Conservation (phyloP, 129 eudicot genomes). For the Centaurea solstitialis region DNA sequence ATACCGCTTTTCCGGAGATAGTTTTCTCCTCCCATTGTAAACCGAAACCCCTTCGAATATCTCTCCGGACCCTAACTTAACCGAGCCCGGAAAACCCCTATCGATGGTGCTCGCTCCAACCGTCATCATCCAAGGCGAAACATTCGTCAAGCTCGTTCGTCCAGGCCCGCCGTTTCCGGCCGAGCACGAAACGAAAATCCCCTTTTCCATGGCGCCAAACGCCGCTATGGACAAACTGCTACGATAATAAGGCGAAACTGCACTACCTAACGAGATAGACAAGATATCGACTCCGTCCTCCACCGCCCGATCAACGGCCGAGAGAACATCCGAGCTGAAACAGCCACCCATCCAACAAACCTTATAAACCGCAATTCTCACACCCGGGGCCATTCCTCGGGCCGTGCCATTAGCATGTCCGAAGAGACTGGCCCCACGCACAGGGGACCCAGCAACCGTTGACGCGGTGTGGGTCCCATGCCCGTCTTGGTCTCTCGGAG, state of each 20-base stretch:
- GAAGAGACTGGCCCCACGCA: constrained; percentile 74
- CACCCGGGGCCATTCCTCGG: constrained; percentile 80
- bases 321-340: constrained; percentile 85
- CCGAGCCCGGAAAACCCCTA: constrained; percentile 68
- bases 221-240: constrained; percentile 82
- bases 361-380: constrained; percentile 83
- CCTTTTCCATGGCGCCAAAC: constrained; percentile 91
- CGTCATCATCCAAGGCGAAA: constrained; percentile 86
- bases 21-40: constrained; percentile 59
- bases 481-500: constrained; percentile 91
- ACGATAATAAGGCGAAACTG: constrained; percentile 69
- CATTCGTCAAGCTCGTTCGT: constrained; percentile 77
- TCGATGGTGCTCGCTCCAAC: constrained; percentile 96
- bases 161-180: constrained; percentile 95
- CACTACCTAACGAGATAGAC: constrained; percentile 91
- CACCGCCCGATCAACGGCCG: constrained; percentile 85
- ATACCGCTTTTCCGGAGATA: constrained; percentile 41
- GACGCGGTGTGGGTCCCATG: constrained; percentile 96
- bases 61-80: constrained; percentile 64
- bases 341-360: constrained; percentile 95
- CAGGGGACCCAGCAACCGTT: constrained; percentile 77
- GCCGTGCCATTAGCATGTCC: constrained; percentile 90
- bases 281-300: constrained; percentile 77
- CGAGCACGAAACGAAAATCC: constrained; percentile 86
- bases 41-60: constrained; percentile 64